Evolutionary conservation across 2,329 filamentous ascomycete genomes (phyloP), one percentile per base, ranked within the genome.

Genomic region (Colletotrichum euphorbiae): DNA sequence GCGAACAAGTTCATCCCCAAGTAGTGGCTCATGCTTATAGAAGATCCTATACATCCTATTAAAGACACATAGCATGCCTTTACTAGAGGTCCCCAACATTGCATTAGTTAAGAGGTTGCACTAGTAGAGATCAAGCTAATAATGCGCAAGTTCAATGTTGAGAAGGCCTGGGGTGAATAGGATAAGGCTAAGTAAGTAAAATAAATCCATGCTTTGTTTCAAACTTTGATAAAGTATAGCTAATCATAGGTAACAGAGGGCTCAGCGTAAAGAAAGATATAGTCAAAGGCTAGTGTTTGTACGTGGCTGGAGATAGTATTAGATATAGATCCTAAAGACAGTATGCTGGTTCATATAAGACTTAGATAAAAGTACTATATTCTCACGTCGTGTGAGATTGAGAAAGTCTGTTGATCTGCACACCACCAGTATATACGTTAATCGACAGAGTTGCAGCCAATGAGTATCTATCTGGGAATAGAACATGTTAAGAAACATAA

Each of bases 31-130:
- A 72, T 71, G 15, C 70, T 62, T 3, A 67, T 73, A 11, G 56
- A 68, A 4, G 61, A 72, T 12, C 69, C 61, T 33, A 40, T 72
- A 24, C 55, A 69, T 19, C 67, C 69, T 6, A 38, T 63, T 1
- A 70, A 70, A 31, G 80, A 82, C 62, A 84, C 85, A 0, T 89
- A 81, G 80, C 77, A 84, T 6, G 80, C 85, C 0, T 90, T 89
- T 72, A 82, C 83, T 50, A 78, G 83, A 19, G 87, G 87, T 0
- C 82, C 83, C 3, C 74, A 87, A 9, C 84, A 83, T 48, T 90
- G 87, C 69, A 83, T 89, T 38, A 87, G 87, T 0, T 83, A 88
- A 75, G 82, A 85, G 70, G 75, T 89, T 36, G 86, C 84, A 2
- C 81, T 85, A 77, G 78, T 85, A 17, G 86, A 89, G 74, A 76